A percentile compares a stretch with the other conserved stretches of the same genome.
Evolutionary conservation across 345 rosid genomes (phyloP).

Genomic region (rapeseed (Brassica napus)): DNA sequence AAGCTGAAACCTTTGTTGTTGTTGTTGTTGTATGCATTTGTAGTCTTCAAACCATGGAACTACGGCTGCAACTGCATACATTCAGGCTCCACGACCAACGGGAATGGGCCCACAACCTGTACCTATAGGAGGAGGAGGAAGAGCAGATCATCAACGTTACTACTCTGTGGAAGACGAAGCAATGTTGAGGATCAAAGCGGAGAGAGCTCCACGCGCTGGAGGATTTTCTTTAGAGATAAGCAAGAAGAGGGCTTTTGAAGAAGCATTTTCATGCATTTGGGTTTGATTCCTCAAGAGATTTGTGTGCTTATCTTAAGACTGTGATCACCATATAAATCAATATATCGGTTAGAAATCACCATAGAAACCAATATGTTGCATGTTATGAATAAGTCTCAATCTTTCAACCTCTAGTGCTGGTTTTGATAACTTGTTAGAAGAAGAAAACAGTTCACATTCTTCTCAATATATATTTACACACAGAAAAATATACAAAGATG

Average conservation of each 20-base stretch:
- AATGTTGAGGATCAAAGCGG: constrained; percentile 64
- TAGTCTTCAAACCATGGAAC: constrained; percentile 49
- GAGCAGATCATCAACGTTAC: constrained; percentile 59
- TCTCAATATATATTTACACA: constrained; percentile 12
- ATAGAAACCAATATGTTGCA: too few relatives aligned
- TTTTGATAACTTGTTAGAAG: constrained; percentile 15
- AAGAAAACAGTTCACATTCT: constrained; percentile 10
- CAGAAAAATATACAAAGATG: constrained; percentile 3
- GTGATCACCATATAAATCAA: neutral
- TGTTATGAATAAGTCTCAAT: constrained; percentile 4
- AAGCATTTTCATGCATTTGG: constrained; percentile 90
- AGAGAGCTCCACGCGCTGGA: constrained; percentile 77
- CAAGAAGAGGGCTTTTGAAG: constrained; percentile 87
- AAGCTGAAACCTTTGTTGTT: constrained; percentile 6
- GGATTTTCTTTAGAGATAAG: constrained; percentile 83
- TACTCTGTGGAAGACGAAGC: constrained; percentile 65
- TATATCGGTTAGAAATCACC: neutral
- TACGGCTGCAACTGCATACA: constrained; percentile 56
- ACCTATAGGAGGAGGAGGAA: constrained; percentile 53
- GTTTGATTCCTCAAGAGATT: constrained; percentile 41
- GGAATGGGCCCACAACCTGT: constrained; percentile 81
- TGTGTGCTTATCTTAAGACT: neutral
- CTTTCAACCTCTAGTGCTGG: constrained; percentile 4
- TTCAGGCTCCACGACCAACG: constrained; percentile 64
- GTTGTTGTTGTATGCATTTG: constrained; percentile 24